A percentile compares a stretch with the other conserved stretches of the same genome.
Evolutionary conservation across 805 yeast species (phyloP).

Genomic region (Kodamaea jinghongensis): DNA sequence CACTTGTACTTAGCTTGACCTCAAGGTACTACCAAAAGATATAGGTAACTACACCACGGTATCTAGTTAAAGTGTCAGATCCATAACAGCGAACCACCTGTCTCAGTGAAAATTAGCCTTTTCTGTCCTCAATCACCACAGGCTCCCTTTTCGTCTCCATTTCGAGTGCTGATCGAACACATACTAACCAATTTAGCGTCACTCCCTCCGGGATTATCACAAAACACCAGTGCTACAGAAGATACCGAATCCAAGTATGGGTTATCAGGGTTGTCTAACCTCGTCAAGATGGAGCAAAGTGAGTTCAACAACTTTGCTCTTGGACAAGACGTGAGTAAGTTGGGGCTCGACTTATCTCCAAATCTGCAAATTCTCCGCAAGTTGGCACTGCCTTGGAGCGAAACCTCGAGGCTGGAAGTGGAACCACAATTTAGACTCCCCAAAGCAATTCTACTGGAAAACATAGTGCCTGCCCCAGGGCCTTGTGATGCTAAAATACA

Average conservation of each 20-base stretch:
- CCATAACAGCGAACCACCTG: too few species aligned
- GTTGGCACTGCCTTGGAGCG: constrained; percentile 93
- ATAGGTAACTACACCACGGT: too few species aligned
- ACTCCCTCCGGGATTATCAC: constrained; percentile 27
- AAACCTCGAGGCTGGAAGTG: constrained; percentile 84
- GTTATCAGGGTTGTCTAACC: constrained; percentile 56
- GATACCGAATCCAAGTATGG: constrained; percentile 52
- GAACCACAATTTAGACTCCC: constrained; percentile 81
- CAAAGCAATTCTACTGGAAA: constrained; percentile 29
- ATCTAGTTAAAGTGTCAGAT: too few species aligned
- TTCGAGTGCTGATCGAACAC: neutral
- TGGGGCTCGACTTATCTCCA: constrained; percentile 59
- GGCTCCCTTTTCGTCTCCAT: too few species aligned
- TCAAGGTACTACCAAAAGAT: too few species aligned
- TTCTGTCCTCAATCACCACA: too few species aligned
- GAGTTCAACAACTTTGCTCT: constrained; percentile 67
- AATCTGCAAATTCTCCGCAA: constrained; percentile 54
- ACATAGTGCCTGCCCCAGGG: constrained; percentile 38
- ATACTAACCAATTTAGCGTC: constrained; percentile 16
- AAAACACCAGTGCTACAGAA: neutral
- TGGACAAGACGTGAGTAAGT: constrained; percentile 68
- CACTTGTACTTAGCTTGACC: too few species aligned
- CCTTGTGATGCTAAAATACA: constrained; percentile 51
- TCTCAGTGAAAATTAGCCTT: too few species aligned
- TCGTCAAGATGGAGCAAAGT: constrained; percentile 58